Base-by-base conservation (phyloP, 129 eudicot species). In the Ambrosia artemisiifolia region DNA sequence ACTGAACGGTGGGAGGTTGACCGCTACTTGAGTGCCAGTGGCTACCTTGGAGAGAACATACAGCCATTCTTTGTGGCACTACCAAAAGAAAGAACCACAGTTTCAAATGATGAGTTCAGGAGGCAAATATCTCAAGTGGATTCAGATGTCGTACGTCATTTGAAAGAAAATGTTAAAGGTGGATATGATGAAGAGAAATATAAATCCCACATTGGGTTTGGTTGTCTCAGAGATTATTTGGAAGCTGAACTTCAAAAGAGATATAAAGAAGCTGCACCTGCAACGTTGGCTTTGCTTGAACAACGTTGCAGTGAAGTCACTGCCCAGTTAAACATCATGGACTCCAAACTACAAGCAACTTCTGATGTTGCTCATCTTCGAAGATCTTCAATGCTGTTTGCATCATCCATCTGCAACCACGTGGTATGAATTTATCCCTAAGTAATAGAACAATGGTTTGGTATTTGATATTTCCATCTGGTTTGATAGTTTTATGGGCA, bases 121-220 rank as follows among this genome's bases (percentile, higher is more conserved):
- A 81, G 78, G 78, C 95, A 94, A 79, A 87, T 94, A 76, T 77
- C 91, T 35, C 97, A 90, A 72, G 97, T 94, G 65, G 98, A 94
- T 81, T 61, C 83, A 32, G 96, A 88, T 53, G 83, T 94, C 53
- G 1, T 82, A 63, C 72, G 66, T 71, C 85, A 90, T 84, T 78
- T 90, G 60, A 85, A 79, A 74, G 96, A 94, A 3, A 82, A 84
- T 59, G 96, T 94, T 54, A 86, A 83, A 57, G 97, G 98, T 30
- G 98, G 98, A n/a, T 94, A 73, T 70, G 97, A 90, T 71, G 98
- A 94, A 81, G 96, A 94, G 69, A 94, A 90, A 69, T 94, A 88
- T 76, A 79, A 73, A 78, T 80, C 95, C 72, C 74, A 76, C 69
- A 84, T 94, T 62, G 98, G 98, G 67, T 94, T 94, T 70, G 85